These are phyloP conservation scores for Dimargaris xerosporica DNA, from an alignment of 192 early-diverging fungal genomes.

Conservation along the genomic window DNA sequence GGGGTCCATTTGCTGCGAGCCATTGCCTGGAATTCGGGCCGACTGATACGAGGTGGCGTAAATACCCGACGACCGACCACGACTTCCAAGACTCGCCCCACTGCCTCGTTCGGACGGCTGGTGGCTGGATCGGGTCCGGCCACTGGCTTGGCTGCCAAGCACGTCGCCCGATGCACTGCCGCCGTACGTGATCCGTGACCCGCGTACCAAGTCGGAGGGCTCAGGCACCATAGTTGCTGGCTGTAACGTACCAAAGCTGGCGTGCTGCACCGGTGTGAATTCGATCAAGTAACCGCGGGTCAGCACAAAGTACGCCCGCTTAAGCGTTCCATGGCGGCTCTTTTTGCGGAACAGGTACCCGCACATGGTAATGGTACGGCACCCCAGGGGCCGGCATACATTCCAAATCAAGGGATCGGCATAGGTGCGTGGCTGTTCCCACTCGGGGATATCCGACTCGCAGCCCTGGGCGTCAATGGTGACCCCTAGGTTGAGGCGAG, in stretches of 20 bases:
- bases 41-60: too few relatives aligned
- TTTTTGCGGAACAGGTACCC: conserved; percentile 31
- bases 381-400: conserved; percentile 25
- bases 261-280: conserved; percentile 14
- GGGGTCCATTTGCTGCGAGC: too few relatives aligned
- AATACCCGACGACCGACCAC: too few relatives aligned
- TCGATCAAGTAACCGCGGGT: conserved; percentile 26
- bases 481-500: background rate
- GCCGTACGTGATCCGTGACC: too few relatives aligned
- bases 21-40: too few relatives aligned
- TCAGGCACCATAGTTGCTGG: background rate
- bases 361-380: conserved; percentile 24
- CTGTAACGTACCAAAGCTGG: conserved; percentile 6
- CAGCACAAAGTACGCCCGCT: conserved; percentile 28
- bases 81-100: too few relatives aligned
- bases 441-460: conserved; percentile 5
- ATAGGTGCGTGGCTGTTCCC: conserved; percentile 11
- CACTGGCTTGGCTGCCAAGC: too few relatives aligned
- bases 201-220: background rate
- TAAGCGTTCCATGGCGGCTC: conserved; percentile 24
- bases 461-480: conserved; percentile 4
- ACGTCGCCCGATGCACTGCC: too few relatives aligned
- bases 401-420: conserved; percentile 29
- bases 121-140: too few relatives aligned
- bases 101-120: too few relatives aligned